Percentiles rank a stretch among this genome's conserved stretches.
Evolutionary conservation across 176 grass and related monocot species (phyloP).

Genomic region (Musa itinerans): DNA sequence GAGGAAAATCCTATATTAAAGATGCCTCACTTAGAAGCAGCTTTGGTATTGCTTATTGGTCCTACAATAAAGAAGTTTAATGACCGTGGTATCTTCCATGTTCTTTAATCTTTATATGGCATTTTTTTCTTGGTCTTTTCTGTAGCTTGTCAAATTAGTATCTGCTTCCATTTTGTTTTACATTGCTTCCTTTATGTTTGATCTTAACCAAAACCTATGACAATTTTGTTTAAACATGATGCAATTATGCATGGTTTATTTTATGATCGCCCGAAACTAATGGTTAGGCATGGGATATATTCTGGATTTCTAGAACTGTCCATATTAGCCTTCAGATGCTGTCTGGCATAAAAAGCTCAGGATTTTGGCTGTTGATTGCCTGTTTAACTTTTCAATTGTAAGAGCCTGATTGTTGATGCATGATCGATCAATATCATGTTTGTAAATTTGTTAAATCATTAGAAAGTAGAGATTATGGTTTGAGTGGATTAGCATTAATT

Average conservation of each 20-base stretch:
- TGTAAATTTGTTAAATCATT: neutral
- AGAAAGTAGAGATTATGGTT: neutral
- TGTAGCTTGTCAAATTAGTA: neutral
- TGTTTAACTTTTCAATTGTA: neutral
- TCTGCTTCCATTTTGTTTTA: neutral
- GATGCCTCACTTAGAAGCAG: conserved; percentile 70
- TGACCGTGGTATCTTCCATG: conserved; percentile 47
- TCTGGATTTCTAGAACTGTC: neutral
- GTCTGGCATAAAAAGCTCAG: neutral
- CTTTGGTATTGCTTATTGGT: conserved; percentile 73
- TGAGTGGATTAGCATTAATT: neutral
- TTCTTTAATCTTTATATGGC: neutral
- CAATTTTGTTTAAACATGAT: neutral
- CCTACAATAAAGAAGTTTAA: conserved; percentile 90
- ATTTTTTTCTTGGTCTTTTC: neutral
- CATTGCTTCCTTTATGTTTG: neutral
- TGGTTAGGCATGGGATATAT: no score
- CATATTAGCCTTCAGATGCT: neutral
- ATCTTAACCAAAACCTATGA: neutral
- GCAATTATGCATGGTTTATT: neutral
- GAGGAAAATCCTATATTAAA: conserved; percentile 93
- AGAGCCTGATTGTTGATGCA: neutral
- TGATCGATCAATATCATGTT: neutral
- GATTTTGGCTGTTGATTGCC: neutral
- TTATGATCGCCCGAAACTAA: neutral